phyloP scores from a whole-genome alignment of 345 rosid species.

The Ceriops tagal region DNA sequence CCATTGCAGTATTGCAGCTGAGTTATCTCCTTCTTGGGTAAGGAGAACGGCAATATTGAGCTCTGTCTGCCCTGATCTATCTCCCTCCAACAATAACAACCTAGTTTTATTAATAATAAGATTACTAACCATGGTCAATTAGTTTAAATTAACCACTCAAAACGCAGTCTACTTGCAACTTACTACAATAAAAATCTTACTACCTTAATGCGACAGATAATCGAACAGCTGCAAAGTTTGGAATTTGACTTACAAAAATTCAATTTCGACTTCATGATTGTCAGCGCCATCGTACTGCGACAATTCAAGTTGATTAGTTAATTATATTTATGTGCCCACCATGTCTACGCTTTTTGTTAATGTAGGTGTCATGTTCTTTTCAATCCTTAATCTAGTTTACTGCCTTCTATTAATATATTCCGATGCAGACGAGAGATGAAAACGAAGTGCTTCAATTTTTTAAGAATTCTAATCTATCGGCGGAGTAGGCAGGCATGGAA shows the following conservation, averaged over 20 bases:
- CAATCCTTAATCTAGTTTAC: not conserved
- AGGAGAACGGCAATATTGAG: not conserved
- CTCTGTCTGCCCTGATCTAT: too few species aligned
- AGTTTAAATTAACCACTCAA: not conserved
- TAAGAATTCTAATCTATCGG: not conserved
- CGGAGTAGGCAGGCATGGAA: conserved; percentile 4
- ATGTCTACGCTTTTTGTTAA: not conserved
- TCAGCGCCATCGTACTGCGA: conserved; percentile 15
- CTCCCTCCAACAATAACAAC: too few species aligned
- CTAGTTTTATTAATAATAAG: too few species aligned
- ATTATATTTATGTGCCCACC: not conserved
- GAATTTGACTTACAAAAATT: conserved; percentile 2
- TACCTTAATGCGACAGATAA: not conserved
- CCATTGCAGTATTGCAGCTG: conserved; percentile 20
- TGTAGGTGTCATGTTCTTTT: conserved; percentile 38
- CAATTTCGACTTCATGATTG: conserved; percentile 14
- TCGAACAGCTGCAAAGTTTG: not conserved
- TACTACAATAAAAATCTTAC: not conserved
- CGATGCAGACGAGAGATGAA: not conserved
- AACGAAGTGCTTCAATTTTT: not conserved
- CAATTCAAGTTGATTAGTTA: not conserved
- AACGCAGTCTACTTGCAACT: not conserved
- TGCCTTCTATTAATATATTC: not conserved
- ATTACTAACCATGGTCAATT: not conserved
- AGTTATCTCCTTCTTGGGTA: not conserved